Conservation (phyloP, 257 asterid genomes). For the Anisodus tanguticus region DNA sequence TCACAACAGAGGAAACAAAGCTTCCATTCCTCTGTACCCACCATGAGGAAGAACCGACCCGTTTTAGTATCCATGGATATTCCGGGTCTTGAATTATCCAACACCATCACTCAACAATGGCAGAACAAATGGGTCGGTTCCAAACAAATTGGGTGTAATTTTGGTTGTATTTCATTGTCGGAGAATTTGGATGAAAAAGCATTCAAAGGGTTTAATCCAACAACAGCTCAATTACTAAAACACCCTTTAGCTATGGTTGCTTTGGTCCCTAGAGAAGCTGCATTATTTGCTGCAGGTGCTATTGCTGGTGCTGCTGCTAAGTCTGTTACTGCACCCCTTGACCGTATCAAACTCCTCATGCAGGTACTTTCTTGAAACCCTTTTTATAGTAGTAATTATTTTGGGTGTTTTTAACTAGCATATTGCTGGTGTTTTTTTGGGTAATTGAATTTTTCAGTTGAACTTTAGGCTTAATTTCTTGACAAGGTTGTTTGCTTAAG, state of each 20-base stretch:
- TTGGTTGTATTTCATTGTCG: slow-evolving; percentile 67
- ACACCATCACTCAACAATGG: slow-evolving; percentile 32
- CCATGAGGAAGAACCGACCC: slow-evolving; percentile 53
- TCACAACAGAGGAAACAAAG: background rate
- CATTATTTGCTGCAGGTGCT: slow-evolving; percentile 94
- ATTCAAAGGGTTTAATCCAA: slow-evolving; percentile 46
- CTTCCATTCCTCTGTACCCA: slow-evolving; percentile 23
- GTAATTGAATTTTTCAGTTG: background rate
- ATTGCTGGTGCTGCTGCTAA: slow-evolving; percentile 92
- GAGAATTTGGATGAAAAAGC: slow-evolving; percentile 61
- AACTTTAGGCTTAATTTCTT: background rate
- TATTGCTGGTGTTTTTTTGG: background rate
- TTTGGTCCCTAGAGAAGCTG: slow-evolving; percentile 77
- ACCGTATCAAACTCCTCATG: slow-evolving; percentile 91
- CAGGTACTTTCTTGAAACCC: slow-evolving; percentile 52
- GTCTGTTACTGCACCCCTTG: slow-evolving; percentile 92
- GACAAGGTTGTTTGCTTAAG: background rate
- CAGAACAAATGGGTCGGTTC: slow-evolving; percentile 35
- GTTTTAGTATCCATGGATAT: slow-evolving; percentile 58
- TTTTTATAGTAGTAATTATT: background rate
- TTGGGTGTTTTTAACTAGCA: background rate
- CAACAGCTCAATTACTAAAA: slow-evolving; percentile 66
- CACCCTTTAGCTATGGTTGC: slow-evolving; percentile 81
- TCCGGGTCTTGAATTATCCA: slow-evolving; percentile 56
- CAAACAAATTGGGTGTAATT: slow-evolving; percentile 44